Evolutionary conservation across 345 rosid genomes (phyloP).

Genomic region (Kernera saxatilis): DNA sequence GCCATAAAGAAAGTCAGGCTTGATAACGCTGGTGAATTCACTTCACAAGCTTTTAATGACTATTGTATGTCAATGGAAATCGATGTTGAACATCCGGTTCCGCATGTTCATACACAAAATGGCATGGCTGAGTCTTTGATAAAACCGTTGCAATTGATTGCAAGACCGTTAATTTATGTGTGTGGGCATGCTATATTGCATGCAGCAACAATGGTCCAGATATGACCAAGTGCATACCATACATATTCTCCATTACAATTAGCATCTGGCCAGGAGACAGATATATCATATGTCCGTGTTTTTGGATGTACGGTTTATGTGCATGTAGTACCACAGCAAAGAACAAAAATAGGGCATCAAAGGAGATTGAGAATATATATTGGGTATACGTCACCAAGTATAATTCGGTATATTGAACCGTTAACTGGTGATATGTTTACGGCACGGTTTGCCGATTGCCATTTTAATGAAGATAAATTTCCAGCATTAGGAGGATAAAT

Average conservation of each 20-base stretch:
- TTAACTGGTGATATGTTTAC: background rate
- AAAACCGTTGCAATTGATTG: no score
- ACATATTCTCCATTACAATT: background rate
- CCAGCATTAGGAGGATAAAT: background rate
- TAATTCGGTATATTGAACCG: no score
- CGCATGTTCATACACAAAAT: background rate
- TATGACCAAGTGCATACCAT: background rate
- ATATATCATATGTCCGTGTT: no score
- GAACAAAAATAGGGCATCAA: background rate
- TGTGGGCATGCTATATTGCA: background rate
- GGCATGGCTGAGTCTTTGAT: background rate
- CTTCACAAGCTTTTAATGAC: background rate
- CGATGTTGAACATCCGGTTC: background rate
- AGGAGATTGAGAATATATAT: background rate
- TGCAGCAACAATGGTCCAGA: background rate
- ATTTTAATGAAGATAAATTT: no score
- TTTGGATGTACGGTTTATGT: no score
- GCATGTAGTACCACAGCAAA: background rate
- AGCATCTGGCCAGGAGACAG: no score
- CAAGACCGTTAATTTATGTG: background rate
- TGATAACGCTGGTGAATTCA: background rate
- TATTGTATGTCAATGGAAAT: background rate
- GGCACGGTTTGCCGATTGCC: background rate
- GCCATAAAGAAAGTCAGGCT: background rate
- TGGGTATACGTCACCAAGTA: background rate